phyloP scores from a whole-genome alignment of 129 eudicot genomes.

The Erigeron canadensis region DNA sequence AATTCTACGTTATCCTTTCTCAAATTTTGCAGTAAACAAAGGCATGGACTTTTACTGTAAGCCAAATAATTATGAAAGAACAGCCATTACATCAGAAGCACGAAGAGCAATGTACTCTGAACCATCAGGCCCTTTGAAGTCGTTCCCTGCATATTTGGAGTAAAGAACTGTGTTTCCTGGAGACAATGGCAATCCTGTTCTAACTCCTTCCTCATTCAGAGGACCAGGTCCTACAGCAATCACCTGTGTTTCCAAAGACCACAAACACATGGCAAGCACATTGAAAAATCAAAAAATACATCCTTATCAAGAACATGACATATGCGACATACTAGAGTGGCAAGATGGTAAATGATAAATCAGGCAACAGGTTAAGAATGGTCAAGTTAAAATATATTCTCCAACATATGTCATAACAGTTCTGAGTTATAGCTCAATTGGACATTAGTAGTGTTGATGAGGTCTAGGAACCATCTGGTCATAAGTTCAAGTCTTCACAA shows the following conservation, averaged over 20 bases:
- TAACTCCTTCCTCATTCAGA: slow-evolving; percentile 78
- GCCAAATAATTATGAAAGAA: slow-evolving; percentile 55
- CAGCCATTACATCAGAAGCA: slow-evolving; percentile 81
- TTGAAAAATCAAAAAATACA: not conserved
- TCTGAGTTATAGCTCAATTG: too few species aligned
- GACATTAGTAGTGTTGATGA: too few species aligned
- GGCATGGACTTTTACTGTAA: slow-evolving; percentile 10
- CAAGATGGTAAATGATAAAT: not conserved
- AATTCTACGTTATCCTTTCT: slow-evolving; percentile 27
- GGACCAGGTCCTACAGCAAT: slow-evolving; percentile 92
- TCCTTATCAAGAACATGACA: not conserved
- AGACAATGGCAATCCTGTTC: slow-evolving; percentile 54
- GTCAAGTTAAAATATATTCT: not conserved
- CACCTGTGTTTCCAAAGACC: slow-evolving; percentile 47
- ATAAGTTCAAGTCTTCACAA: too few species aligned
- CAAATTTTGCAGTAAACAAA: slow-evolving; percentile 22
- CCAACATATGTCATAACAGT: too few species aligned
- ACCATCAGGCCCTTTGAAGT: slow-evolving; percentile 73
- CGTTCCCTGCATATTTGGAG: slow-evolving; percentile 90
- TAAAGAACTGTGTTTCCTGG: slow-evolving; percentile 81
- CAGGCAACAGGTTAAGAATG: not conserved
- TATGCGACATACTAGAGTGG: not conserved
- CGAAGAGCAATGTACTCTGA: slow-evolving; percentile 70
- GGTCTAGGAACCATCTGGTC: too few species aligned
- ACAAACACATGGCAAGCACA: slow-evolving; percentile 9